Conservation (phyloP, 352 stramenopile genomes). For the Globisporangium megalacanthum region DNA sequence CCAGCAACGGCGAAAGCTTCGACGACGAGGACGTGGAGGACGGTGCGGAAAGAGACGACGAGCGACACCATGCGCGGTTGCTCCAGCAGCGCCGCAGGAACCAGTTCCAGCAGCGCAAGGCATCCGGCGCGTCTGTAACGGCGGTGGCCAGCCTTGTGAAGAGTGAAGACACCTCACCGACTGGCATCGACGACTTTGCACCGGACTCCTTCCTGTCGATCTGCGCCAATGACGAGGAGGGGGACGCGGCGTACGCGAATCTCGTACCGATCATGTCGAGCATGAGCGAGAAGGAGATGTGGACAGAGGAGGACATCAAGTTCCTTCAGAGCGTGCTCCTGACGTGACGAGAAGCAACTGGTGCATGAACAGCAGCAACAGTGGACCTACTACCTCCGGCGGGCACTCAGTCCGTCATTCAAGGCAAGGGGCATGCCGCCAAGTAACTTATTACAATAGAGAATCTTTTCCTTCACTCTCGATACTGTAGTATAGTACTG, state of each 20-base stretch:
- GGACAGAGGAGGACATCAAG: slow-evolving; percentile 78
- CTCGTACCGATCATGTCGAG: slow-evolving; percentile 43
- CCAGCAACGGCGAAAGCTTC: neutral
- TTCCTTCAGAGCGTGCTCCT: slow-evolving; percentile 74
- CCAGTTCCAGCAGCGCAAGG: slow-evolving; percentile 5
- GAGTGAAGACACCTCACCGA: slow-evolving; percentile 39
- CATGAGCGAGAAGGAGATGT: slow-evolving; percentile 49
- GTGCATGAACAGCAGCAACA: neutral
- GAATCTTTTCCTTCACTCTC: neutral
- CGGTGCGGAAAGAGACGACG: slow-evolving; percentile 2
- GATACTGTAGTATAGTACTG: no score
- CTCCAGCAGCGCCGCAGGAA: slow-evolving; percentile 9
- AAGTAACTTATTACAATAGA: slow-evolving; percentile 4
- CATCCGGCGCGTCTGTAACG: neutral
- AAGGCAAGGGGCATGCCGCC: neutral
- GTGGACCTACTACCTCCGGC: no score
- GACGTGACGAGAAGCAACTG: slow-evolving; percentile 18
- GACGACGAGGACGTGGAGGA: neutral
- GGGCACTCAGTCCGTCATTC: neutral
- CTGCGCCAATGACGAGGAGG: slow-evolving; percentile 23
- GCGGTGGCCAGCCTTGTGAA: slow-evolving; percentile 11
- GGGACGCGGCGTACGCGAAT: slow-evolving; percentile 26
- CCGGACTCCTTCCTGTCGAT: slow-evolving; percentile 46
- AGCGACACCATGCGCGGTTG: neutral
- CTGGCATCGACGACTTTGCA: slow-evolving; percentile 58